A percentile compares a stretch with the other conserved stretches of the same genome.
Evolutionary conservation across 139 green algal species (phyloP).

Genomic region (Chlamydomonas schloesseri): DNA sequence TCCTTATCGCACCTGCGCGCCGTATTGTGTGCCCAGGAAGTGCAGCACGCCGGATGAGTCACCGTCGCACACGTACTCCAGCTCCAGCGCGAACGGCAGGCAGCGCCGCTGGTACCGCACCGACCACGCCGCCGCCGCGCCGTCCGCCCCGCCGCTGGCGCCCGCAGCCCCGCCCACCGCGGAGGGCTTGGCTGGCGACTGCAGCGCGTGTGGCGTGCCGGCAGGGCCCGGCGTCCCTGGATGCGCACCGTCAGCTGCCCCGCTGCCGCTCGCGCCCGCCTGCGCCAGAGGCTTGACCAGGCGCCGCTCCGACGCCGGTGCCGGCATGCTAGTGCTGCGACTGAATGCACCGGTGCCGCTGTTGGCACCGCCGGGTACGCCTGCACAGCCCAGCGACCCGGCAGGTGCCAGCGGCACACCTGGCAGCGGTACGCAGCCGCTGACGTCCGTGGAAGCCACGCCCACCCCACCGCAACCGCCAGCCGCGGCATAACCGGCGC

Average conservation of each 20-base stretch:
- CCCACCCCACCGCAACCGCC: too few relatives aligned
- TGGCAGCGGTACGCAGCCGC: too few relatives aligned
- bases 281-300: slow-evolving; percentile 1
- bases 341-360: background rate
- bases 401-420: too few relatives aligned
- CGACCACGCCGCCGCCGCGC: slow-evolving; percentile 15
- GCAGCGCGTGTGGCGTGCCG: too few relatives aligned
- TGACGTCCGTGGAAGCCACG: too few relatives aligned
- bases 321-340: background rate
- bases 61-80: slow-evolving; percentile 85
- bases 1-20: background rate
- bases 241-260: background rate
- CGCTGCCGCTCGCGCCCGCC: background rate
- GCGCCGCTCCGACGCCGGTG: background rate
- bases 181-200: too few relatives aligned
- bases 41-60: slow-evolving; percentile 79
- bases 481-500: too few relatives aligned
- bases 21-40: slow-evolving; percentile 66
- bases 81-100: slow-evolving; percentile 58
- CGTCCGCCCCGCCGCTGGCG: slow-evolving; percentile 37
- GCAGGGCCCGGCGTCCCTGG: too few relatives aligned
- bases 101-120: slow-evolving; percentile 40
- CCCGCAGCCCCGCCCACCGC: background rate
- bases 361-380: background rate
- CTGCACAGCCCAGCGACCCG: too few relatives aligned